Evolutionary conservation across 192 early-diverging fungal species (phyloP).

Genomic region (Linnemannia exigua): DNA sequence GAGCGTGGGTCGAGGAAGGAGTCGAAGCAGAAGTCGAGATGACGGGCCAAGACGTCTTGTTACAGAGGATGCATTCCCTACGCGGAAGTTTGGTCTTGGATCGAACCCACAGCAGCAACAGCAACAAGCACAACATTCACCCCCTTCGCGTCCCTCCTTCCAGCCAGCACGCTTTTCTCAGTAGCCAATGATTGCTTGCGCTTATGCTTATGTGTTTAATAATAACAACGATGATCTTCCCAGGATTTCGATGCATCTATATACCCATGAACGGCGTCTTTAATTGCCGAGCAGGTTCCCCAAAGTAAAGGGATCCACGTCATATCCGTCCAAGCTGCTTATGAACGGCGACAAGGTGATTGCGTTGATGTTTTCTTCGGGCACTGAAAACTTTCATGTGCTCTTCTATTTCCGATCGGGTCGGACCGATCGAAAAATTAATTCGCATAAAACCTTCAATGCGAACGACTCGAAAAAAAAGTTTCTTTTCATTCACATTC

Average conservation of each 20-base stretch:
- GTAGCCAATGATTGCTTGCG: too few species aligned
- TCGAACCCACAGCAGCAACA: background rate
- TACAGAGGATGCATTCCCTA: conserved; percentile 21
- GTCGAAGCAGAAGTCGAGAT: conserved; percentile 9
- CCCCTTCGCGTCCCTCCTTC: background rate
- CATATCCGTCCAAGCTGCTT: background rate
- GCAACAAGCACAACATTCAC: background rate
- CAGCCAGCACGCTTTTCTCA: conserved; percentile 22
- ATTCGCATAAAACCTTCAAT: background rate
- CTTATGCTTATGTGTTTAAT: too few species aligned
- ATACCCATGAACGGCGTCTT: background rate
- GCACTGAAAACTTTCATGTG: background rate
- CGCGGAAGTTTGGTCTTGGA: conserved; percentile 21
- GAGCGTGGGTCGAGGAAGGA: background rate
- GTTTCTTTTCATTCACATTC: background rate
- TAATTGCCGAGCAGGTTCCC: background rate
- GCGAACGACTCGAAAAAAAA: background rate
- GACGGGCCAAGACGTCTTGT: conserved; percentile 3
- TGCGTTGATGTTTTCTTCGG: background rate
- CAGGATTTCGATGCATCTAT: too few species aligned
- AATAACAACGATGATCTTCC: too few species aligned
- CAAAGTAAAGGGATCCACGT: background rate
- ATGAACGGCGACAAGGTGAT: background rate
- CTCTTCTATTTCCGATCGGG: background rate
- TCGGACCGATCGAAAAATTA: background rate